Base-by-base conservation (phyloP, 768 basidiomycete species). In the Favolaschia claudopus region DNA sequence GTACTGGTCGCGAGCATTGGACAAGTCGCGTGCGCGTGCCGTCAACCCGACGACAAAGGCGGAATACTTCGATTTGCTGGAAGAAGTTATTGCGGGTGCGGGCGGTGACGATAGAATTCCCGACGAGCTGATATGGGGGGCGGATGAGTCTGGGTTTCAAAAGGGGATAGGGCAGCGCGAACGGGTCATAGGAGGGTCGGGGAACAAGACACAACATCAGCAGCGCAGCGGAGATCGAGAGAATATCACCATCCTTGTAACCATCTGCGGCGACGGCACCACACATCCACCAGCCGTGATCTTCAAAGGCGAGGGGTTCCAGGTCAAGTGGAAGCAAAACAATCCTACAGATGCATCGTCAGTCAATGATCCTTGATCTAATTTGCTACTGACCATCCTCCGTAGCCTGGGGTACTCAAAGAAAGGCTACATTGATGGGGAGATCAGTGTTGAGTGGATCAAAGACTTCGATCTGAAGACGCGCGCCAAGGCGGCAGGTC, bases 381-480 rank as follows among this genome's bases (percentile, higher is more conserved):
- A n/a, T 36, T n/a, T 10, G n/a, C 34, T n/a, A 36, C 34, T 36
- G 12, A 36, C 17, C 27, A n/a, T 48, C n/a, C n/a, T n/a, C n/a
- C n/a, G n/a, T n/a, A n/a, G n/a, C n/a, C n/a, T n/a, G n/a, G n/a
- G n/a, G n/a, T 36, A 55, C 15, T 53, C 55, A 15, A 42, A 24
- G 0, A 77, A 77, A 44, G 77, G 79, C 14, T 80, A 72, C 69
- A 78, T 76, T 3, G 67, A 78, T 58, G 69, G 70, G 5, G 70
- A 76, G 46, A 73, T 82, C 49, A 75, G 74, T 9, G 49, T 70
- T 12, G 66, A 69, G 15, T 81, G 70, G 70, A 72, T 81, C 24
- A 69, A 78, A 56, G 52, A 74, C 22, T 84, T 82, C 55, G 73
- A 83, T 36, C 42, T 54, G 17, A 63, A 73, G 37, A 84, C 80